phyloP scores from a whole-genome alignment of 1,139 yeast genomes.

The Arxiozyma heterogenica region DNA sequence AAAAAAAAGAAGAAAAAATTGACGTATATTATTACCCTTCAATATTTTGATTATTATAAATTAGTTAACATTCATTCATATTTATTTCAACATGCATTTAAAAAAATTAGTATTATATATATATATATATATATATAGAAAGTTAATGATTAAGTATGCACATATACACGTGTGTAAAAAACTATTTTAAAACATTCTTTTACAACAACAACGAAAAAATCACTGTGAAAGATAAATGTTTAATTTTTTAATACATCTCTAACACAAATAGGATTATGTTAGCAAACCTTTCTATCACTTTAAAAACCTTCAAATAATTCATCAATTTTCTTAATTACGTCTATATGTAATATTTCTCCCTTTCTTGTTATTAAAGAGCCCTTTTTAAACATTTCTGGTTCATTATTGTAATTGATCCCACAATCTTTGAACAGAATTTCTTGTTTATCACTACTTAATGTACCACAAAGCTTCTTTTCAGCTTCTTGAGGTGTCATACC shows the following conservation, averaged over 20 bases:
- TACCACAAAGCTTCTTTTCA: conserved; percentile 58
- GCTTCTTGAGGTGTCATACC: conserved; percentile 68
- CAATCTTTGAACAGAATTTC: conserved; percentile 72
- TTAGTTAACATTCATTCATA: background rate
- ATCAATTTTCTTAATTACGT: conserved; percentile 33
- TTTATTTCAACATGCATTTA: background rate
- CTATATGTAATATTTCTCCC: conserved; percentile 34
- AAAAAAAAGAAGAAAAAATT: background rate
- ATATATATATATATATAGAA: background rate
- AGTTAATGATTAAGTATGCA: background rate
- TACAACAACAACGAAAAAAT: background rate
- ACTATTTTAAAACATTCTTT: background rate
- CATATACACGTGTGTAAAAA: background rate
- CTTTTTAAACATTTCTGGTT: conserved; percentile 77
- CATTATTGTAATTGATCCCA: conserved; percentile 82
- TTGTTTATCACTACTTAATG: conserved; percentile 74
- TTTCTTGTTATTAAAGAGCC: conserved; percentile 70
- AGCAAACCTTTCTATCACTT: no score
- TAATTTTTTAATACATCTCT: no score
- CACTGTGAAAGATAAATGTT: background rate
- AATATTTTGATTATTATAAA: background rate
- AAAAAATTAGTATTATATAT: no score
- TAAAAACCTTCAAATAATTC: conserved; percentile 28
- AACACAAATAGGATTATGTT: no score
- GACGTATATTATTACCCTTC: background rate